phyloP scores from a whole-genome alignment of 176 grass and related monocot species.

The Oryza officinalis region DNA sequence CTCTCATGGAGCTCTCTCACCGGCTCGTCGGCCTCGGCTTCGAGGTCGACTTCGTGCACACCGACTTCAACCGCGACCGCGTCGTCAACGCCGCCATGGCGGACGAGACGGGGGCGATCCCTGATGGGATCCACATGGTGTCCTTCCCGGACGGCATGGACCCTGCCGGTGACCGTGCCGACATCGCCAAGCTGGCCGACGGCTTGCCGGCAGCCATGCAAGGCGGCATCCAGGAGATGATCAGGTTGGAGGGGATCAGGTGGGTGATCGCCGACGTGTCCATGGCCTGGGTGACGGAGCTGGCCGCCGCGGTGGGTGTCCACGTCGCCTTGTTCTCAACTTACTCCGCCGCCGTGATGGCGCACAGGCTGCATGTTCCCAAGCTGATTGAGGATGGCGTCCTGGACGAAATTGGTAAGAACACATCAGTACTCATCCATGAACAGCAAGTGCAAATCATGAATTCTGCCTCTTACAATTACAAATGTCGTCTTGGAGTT shows the following conservation, averaged over 20 bases:
- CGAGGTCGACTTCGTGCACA: slow-evolving; percentile 52
- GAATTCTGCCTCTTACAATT: not conserved
- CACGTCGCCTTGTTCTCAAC: slow-evolving; percentile 40
- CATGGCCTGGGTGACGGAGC: slow-evolving; percentile 46
- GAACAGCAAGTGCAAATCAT: not conserved
- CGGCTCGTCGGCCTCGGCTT: slow-evolving; percentile 41
- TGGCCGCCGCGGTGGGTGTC: slow-evolving; percentile 30
- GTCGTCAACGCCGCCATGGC: slow-evolving; percentile 32
- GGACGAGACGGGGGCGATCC: slow-evolving; percentile 19
- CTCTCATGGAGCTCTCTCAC: slow-evolving; percentile 58
- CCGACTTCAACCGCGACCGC: slow-evolving; percentile 50
- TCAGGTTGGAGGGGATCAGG: slow-evolving; percentile 41
- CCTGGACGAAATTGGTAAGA: slow-evolving; percentile 57
- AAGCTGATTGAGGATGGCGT: slow-evolving; percentile 46
- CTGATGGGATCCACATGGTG: slow-evolving; percentile 51
- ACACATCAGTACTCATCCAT: not conserved
- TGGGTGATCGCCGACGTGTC: slow-evolving; percentile 55
- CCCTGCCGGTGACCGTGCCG: slow-evolving; percentile 50
- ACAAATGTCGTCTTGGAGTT: not conserved
- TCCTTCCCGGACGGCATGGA: slow-evolving; percentile 64
- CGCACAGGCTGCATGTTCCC: slow-evolving; percentile 30
- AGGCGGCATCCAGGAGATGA: slow-evolving; percentile 38
- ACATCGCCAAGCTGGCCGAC: slow-evolving; percentile 31
- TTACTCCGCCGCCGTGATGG: slow-evolving; percentile 35
- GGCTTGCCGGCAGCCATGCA: slow-evolving; percentile 49